Percentiles rank a stretch among this genome's conserved stretches.
Conservation (phyloP, 495 filamentous ascomycete species). For the Penicillium bialowiezense region DNA sequence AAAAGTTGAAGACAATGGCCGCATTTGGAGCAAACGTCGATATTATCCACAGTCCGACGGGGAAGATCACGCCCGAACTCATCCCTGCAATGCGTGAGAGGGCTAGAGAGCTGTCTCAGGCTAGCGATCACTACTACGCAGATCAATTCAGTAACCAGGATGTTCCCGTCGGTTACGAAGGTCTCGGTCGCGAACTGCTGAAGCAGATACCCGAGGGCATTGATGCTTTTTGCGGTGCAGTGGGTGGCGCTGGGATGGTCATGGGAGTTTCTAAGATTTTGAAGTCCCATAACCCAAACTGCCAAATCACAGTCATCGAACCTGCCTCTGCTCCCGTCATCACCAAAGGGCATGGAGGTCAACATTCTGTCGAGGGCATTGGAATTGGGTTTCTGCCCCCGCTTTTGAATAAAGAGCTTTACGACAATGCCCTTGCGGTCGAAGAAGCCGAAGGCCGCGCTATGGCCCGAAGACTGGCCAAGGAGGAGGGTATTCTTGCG, state of each 20-base stretch:
- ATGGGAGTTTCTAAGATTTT: slow-evolving; percentile 11
- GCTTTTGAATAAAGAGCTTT: slow-evolving; percentile 3
- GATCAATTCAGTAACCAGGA: slow-evolving; percentile 11
- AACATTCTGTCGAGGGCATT: slow-evolving; percentile 13
- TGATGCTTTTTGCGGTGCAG: slow-evolving; percentile 15
- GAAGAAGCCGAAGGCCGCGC: slow-evolving; percentile 7
- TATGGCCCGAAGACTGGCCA: slow-evolving; percentile 11
- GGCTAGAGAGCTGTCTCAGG: background rate
- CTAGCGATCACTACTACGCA: background rate
- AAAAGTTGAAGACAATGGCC: slow-evolving; percentile 14
- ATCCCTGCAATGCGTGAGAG: slow-evolving; percentile 4
- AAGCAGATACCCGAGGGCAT: slow-evolving; percentile 10
- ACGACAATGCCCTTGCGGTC: slow-evolving; percentile 12
- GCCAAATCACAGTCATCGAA: slow-evolving; percentile 7
- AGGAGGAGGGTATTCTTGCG: slow-evolving; percentile 15
- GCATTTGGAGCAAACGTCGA: slow-evolving; percentile 9
- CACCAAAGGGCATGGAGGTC: slow-evolving; percentile 5
- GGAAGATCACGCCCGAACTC: slow-evolving; percentile 6
- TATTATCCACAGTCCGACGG: slow-evolving; percentile 7
- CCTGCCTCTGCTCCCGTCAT: slow-evolving; percentile 9
- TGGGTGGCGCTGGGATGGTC: slow-evolving; percentile 11
- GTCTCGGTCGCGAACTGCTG: slow-evolving; percentile 7
- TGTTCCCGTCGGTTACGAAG: slow-evolving; percentile 6
- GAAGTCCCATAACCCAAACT: background rate
- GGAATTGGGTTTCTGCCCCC: slow-evolving; percentile 13